These are phyloP conservation scores for Phytophthora meadii DNA, from an alignment of 352 stramenopile species.

Conservation along the genomic window DNA sequence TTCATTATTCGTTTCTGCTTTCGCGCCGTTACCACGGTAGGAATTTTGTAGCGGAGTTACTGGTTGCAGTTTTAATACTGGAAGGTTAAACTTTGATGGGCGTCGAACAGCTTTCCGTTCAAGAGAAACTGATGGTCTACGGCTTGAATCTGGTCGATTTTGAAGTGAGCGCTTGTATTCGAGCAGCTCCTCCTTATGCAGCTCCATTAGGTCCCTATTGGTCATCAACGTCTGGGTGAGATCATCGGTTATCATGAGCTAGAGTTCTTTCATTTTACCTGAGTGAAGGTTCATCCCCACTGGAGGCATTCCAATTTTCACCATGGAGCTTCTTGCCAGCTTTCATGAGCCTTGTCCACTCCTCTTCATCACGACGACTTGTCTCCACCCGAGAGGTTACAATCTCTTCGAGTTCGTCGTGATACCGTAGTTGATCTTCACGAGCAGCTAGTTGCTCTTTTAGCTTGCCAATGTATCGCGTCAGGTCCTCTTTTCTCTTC, in stretches of 20 bases:
- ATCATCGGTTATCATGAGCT: neutral
- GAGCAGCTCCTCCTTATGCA: conserved; percentile 77
- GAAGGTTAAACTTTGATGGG: conserved; percentile 32
- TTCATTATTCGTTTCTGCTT: conserved; percentile 8
- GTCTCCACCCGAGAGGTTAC: conserved; percentile 65
- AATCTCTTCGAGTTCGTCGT: conserved; percentile 73
- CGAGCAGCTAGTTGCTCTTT: conserved; percentile 52
- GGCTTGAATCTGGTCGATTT: conserved; percentile 19
- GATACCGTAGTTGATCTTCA: conserved; percentile 64
- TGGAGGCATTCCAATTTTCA: conserved; percentile 56
- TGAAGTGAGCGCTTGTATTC: conserved; percentile 53
- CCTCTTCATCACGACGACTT: conserved; percentile 54
- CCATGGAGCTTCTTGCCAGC: conserved; percentile 67
- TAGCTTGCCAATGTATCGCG: conserved; percentile 62
- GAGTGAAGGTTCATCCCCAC: conserved; percentile 50
- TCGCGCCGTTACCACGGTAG: conserved; percentile 8
- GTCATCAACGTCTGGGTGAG: conserved; percentile 1
- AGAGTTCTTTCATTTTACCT: conserved; percentile 25
- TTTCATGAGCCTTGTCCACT: conserved; percentile 76
- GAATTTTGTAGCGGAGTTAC: conserved; percentile 22
- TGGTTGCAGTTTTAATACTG: conserved; percentile 27
- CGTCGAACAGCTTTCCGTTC: conserved; percentile 18
- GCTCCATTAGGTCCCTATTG: conserved; percentile 66
- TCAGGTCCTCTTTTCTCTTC: conserved; percentile 68
- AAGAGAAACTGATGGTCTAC: conserved; percentile 7